phyloP scores from a whole-genome alignment of 129 eudicot species.

The Artemisia tridentata region DNA sequence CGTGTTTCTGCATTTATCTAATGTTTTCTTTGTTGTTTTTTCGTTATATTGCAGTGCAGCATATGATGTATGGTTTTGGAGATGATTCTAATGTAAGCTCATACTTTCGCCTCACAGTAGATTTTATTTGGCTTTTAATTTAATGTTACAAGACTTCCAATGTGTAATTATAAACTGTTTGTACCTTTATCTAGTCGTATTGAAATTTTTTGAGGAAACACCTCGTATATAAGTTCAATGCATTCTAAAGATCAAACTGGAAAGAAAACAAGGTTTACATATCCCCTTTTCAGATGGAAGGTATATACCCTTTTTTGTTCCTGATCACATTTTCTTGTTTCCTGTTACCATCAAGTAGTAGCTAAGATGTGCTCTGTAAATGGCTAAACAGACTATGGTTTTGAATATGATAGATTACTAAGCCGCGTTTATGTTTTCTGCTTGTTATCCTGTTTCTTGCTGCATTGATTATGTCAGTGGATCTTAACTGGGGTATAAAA shows the following conservation, averaged over 20 bases:
- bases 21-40: background rate
- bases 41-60: conserved; percentile 63
- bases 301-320: too few relatives aligned
- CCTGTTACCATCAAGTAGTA: too few relatives aligned
- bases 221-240: background rate
- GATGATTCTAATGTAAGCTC: conserved; percentile 71
- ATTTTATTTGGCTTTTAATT: background rate
- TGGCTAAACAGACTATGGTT: too few relatives aligned
- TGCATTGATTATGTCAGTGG: too few relatives aligned
- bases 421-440: too few relatives aligned
- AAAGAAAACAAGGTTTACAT: too few relatives aligned
- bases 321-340: too few relatives aligned
- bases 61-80: conserved; percentile 95
- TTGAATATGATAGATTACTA: too few relatives aligned
- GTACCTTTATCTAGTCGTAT: background rate
- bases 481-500: too few relatives aligned
- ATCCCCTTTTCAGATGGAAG: too few relatives aligned
- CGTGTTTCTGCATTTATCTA: background rate
- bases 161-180: background rate
- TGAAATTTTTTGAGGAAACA: background rate
- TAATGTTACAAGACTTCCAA: background rate
- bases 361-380: too few relatives aligned
- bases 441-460: too few relatives aligned
- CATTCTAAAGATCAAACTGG: background rate
- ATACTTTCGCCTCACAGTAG: background rate